Evolutionary conservation across 495 filamentous ascomycete species (phyloP).

Genomic region (Lepraria neglecta): DNA sequence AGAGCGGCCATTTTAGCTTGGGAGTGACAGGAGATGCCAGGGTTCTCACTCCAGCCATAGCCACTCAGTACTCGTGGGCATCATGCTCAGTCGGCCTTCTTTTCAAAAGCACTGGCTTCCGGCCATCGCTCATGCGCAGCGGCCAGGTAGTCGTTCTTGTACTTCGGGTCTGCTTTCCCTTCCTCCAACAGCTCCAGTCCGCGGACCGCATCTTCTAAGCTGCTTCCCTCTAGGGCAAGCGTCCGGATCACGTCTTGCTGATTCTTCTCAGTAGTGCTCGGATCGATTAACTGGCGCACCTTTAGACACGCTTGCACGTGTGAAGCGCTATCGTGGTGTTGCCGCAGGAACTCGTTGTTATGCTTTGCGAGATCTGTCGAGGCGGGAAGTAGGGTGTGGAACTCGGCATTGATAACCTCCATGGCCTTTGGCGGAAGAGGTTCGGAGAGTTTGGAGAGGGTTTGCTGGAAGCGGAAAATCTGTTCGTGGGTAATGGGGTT

Average conservation of each 20-base stretch:
- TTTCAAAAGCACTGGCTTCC: slow-evolving; percentile 55
- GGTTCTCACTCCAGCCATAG: no score
- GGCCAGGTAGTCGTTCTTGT: slow-evolving; percentile 50
- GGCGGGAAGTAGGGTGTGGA: slow-evolving; percentile 53
- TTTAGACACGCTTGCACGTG: slow-evolving; percentile 60
- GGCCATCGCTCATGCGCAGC: slow-evolving; percentile 67
- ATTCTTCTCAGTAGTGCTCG: slow-evolving; percentile 47
- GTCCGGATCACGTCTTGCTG: slow-evolving; percentile 56
- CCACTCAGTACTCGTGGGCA: no score
- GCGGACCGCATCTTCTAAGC: slow-evolving; percentile 52
- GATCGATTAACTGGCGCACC: slow-evolving; percentile 53
- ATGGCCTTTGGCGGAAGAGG: slow-evolving; percentile 54
- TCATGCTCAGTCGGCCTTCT: background rate
- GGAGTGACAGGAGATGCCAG: no score
- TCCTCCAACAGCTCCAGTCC: slow-evolving; percentile 54
- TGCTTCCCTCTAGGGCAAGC: slow-evolving; percentile 44
- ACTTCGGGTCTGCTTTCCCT: slow-evolving; percentile 51
- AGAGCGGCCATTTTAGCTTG: no score
- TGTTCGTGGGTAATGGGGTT: slow-evolving; percentile 77
- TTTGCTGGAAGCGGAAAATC: slow-evolving; percentile 59
- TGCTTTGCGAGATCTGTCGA: slow-evolving; percentile 50
- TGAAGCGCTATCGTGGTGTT: slow-evolving; percentile 54
- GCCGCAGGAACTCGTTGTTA: slow-evolving; percentile 60
- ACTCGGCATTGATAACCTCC: slow-evolving; percentile 59
- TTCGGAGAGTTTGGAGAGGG: slow-evolving; percentile 49